Evolutionary conservation across 495 filamentous ascomycete species (phyloP).

Genomic region (Darksidea phi): DNA sequence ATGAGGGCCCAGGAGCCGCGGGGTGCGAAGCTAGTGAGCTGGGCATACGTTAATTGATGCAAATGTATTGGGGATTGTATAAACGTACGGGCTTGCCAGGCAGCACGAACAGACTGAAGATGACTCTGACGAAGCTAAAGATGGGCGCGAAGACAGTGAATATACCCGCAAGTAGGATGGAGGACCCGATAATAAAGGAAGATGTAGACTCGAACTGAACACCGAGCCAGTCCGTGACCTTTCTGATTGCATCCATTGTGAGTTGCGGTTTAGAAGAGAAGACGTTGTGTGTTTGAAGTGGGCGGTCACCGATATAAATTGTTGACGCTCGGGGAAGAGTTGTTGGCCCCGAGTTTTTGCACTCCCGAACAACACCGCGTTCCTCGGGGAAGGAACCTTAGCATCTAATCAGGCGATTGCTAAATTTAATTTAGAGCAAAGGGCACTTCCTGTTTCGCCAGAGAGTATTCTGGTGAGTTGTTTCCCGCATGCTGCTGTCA

Average conservation of each 20-base stretch:
- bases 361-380: not conserved
- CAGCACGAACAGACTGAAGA: constrained; percentile 76
- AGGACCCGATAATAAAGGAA: constrained; percentile 15
- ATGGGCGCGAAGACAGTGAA: constrained; percentile 55
- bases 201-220: constrained; percentile 27
- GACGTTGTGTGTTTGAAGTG: not conserved
- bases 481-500: too few species aligned
- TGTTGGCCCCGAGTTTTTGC: constrained; percentile 1
- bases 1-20: constrained; percentile 93
- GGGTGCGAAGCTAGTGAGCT: constrained; percentile 89
- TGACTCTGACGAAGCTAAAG: constrained; percentile 60
- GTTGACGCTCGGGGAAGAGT: constrained; percentile 4
- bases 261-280: not conserved
- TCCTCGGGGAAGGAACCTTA: too few species aligned
- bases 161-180: constrained; percentile 54
- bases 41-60: constrained; percentile 14
- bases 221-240: constrained; percentile 15
- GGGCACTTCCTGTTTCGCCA: too few species aligned
- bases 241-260: not conserved
- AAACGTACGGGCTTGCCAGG: constrained; percentile 59
- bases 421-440: not conserved
- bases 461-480: too few species aligned
- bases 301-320: not conserved
- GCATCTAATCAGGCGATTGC: not conserved
- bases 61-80: too few species aligned